A percentile compares a stretch with the other conserved stretches of the same genome.
Evolutionary conservation across 2,329 filamentous ascomycete species (phyloP).

Genomic region (Mollisia scopiformis): DNA sequence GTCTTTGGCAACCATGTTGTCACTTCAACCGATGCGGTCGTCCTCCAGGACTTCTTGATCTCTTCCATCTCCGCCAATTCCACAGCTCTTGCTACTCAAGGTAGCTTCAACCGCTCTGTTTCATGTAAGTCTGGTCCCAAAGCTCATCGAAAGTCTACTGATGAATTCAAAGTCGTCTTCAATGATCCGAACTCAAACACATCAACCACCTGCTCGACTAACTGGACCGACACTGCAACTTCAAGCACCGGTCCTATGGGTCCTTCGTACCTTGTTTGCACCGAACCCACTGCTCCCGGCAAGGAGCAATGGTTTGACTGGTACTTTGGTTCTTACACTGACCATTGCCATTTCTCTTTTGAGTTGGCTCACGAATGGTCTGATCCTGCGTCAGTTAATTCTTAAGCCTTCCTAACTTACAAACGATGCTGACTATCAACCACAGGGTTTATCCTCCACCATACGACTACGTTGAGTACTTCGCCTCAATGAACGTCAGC

Average conservation of each 20-base stretch:
- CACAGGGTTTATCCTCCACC: constrained; percentile 26
- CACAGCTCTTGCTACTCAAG: neutral
- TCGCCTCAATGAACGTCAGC: constrained; percentile 12
- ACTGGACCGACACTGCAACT: constrained; percentile 24
- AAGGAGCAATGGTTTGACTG: constrained; percentile 26
- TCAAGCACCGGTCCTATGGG: constrained; percentile 17
- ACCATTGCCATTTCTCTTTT: constrained; percentile 22
- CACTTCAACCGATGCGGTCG: neutral
- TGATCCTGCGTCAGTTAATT: constrained; percentile 25
- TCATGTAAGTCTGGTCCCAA: constrained; percentile 11
- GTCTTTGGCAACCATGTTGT: neutral
- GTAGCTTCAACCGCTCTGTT: constrained; percentile 16
- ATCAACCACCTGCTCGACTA: constrained; percentile 26
- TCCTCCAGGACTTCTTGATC: constrained; percentile 20
- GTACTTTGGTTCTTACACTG: constrained; percentile 24
- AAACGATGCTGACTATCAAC: constrained; percentile 3
- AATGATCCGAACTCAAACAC: constrained; percentile 35
- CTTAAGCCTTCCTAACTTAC: constrained; percentile 3
- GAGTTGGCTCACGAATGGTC: constrained; percentile 28
- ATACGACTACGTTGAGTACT: constrained; percentile 25
- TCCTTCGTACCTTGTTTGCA: constrained; percentile 21
- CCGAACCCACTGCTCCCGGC: neutral
- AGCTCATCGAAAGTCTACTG: neutral
- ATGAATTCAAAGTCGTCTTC: constrained; percentile 28
- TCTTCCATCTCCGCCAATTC: constrained; percentile 14